These are phyloP conservation scores for Brachypodium distachyon DNA, from an alignment of 202 grass and related monocot genomes.

Conservation along the genomic window DNA sequence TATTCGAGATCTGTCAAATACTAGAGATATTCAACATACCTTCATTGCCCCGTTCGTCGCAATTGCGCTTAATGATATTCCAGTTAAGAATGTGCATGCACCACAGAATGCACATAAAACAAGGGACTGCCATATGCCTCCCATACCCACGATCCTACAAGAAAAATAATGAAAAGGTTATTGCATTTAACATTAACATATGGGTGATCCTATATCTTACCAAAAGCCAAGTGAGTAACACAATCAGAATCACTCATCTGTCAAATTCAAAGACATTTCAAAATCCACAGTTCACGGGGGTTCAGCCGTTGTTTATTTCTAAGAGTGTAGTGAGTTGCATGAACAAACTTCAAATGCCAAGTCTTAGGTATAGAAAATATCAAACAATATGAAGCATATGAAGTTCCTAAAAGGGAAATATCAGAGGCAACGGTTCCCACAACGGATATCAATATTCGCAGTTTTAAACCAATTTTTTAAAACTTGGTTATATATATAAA, in stretches of 20 bases:
- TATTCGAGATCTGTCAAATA: background rate
- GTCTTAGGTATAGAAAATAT: background rate
- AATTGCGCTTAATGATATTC: conserved; percentile 90
- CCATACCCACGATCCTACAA: conserved; percentile 95
- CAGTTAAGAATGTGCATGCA: conserved; percentile 84
- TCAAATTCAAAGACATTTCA: background rate
- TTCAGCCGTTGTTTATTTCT: background rate
- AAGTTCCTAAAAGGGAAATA: background rate
- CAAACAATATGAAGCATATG: background rate
- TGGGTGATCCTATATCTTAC: background rate
- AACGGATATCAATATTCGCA: background rate
- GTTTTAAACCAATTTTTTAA: background rate
- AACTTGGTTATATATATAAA: background rate
- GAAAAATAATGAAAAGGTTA: background rate
- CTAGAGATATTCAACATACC: conserved; percentile 30
- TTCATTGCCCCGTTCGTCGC: conserved; percentile 99
- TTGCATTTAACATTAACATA: background rate
- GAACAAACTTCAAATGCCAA: background rate
- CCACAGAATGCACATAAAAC: conserved; percentile 68
- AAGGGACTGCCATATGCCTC: conserved; percentile 72
- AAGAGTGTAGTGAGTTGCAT: background rate
- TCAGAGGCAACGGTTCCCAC: background rate
- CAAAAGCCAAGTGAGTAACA: background rate
- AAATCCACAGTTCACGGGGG: background rate
- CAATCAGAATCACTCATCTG: background rate